These are phyloP conservation scores for Mycena leptocephala DNA, from an alignment of 768 basidiomycete genomes.

Conservation along the genomic window DNA sequence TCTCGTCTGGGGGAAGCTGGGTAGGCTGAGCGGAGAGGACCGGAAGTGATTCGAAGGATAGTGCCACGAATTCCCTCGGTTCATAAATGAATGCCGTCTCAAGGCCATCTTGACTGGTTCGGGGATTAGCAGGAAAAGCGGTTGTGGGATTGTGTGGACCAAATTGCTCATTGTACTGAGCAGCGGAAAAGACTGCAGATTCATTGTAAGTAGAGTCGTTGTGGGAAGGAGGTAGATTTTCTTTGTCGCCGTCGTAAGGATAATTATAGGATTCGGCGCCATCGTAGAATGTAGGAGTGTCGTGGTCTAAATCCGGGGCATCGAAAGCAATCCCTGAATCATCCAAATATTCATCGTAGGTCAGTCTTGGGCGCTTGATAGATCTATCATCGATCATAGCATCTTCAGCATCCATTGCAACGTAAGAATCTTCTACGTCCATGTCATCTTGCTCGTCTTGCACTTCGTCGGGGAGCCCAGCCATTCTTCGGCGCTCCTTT, in stretches of 20 bases:
- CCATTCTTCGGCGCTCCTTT: conserved; percentile 54
- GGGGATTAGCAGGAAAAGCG: background rate
- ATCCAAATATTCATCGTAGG: conserved; percentile 14
- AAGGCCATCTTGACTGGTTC: conserved; percentile 18
- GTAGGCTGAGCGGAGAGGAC: conserved; percentile 21
- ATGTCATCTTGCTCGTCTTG: conserved; percentile 23
- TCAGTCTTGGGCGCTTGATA: conserved; percentile 38
- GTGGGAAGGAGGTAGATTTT: conserved; percentile 9
- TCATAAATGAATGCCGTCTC: conserved; percentile 36
- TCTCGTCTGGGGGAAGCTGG: conserved; percentile 17
- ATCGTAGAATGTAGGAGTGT: conserved; percentile 14
- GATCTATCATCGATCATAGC: conserved; percentile 7
- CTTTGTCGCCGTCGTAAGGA: conserved; percentile 17
- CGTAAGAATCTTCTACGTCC: conserved; percentile 10
- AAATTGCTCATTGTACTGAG: background rate
- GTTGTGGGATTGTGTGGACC: background rate
- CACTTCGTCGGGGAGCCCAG: conserved; percentile 31
- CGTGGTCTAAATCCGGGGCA: background rate
- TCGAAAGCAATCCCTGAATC: conserved; percentile 45
- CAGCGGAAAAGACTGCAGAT: background rate
- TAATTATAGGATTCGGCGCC: background rate
- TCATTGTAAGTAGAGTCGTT: background rate
- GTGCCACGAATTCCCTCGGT: conserved; percentile 33
- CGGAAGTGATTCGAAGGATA: conserved; percentile 38
- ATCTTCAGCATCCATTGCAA: conserved; percentile 8